Conservation (phyloP, 2,329 filamentous ascomycete species). For the Aspergillus ibericus region DNA sequence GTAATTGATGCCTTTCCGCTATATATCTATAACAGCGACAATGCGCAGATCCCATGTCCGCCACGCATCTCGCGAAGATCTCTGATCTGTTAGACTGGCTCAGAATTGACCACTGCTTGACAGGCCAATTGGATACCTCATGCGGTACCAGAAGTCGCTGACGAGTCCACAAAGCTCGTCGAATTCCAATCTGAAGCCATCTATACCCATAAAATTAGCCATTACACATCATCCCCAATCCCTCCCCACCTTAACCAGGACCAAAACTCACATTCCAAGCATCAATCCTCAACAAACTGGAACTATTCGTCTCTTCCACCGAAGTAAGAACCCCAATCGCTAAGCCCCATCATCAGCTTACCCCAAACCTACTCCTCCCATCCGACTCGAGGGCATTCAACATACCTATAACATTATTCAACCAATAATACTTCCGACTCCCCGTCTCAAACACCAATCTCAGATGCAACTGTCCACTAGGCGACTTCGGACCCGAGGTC, state of each 20-base stretch:
- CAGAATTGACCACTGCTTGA: too few relatives aligned
- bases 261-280: slow-evolving; percentile 27
- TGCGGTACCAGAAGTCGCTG: too few relatives aligned
- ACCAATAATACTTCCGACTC: slow-evolving; percentile 27
- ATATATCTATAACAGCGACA: too few relatives aligned
- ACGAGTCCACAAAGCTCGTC: slow-evolving; percentile 10
- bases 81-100: too few relatives aligned
- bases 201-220: slow-evolving; percentile 11
- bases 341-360: slow-evolving; percentile 4
- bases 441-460: slow-evolving; percentile 26
- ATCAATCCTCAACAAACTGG: slow-evolving; percentile 23
- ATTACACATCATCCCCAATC: background rate
- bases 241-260: background rate
- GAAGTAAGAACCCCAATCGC: slow-evolving; percentile 24
- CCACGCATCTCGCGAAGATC: too few relatives aligned
- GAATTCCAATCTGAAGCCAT: slow-evolving; percentile 25
- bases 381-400: too few relatives aligned
- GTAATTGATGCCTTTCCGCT: too few relatives aligned
- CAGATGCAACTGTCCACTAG: slow-evolving; percentile 24
- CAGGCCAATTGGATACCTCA: background rate
- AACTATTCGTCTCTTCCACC: slow-evolving; percentile 8
- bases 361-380: too few relatives aligned
- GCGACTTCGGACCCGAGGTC: slow-evolving; percentile 21
- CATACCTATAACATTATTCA: slow-evolving; percentile 30
- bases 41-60: too few relatives aligned